Evolutionary conservation across 495 filamentous ascomycete genomes (phyloP).

Genomic region (Aspergillus saccharolyticus): DNA sequence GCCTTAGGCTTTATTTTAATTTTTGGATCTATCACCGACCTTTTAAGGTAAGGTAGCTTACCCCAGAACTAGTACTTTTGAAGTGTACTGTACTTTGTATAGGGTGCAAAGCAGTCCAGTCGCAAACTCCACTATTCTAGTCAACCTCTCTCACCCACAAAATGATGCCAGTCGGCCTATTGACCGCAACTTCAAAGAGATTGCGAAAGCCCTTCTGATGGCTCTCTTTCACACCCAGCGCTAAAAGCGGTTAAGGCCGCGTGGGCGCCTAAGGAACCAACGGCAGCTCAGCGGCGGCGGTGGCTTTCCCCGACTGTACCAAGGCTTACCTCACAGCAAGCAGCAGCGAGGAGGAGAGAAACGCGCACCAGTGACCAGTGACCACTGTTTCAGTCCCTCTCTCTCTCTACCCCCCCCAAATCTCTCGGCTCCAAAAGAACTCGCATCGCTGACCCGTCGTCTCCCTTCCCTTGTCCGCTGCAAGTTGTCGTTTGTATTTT

Average conservation of each 20-base stretch:
- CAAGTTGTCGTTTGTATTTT: neutral
- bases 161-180: neutral
- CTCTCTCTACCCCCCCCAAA: neutral
- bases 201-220: conserved; percentile 3
- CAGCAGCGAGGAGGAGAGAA: conserved; percentile 15
- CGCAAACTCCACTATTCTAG: neutral
- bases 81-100: neutral
- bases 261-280: conserved; percentile 21
- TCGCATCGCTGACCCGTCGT: conserved; percentile 6
- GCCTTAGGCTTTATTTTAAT: neutral
- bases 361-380: conserved; percentile 13
- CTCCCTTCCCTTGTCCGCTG: conserved; percentile 9
- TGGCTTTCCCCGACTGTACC: conserved; percentile 17
- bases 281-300: conserved; percentile 13
- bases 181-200: conserved; percentile 6
- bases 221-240: conserved; percentile 7
- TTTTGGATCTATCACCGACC: neutral
- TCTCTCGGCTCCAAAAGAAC: conserved; percentile 7
- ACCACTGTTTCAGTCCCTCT: neutral
- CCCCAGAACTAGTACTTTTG: neutral
- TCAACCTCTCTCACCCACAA: neutral
- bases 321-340: neutral
- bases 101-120: neutral
- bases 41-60: neutral
- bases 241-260: conserved; percentile 20